Evolutionary conservation across 208 protist genomes (phyloP), one percentile per base, ranked within the genome.

Genomic region (Wallacemonas collosoma): DNA sequence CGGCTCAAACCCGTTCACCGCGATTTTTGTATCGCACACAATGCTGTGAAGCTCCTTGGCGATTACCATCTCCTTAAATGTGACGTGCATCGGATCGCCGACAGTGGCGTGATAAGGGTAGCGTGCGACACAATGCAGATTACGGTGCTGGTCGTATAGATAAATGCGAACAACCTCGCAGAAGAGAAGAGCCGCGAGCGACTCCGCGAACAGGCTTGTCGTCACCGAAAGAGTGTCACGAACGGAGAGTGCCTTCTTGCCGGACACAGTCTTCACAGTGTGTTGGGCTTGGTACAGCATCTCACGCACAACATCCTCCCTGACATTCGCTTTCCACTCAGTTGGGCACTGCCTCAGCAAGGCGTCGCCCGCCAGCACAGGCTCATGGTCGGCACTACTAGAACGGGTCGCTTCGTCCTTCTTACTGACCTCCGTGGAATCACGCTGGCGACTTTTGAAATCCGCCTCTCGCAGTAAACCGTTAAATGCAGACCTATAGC

Each of bases 101-200:
- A 75, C 61, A 3, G 15, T 73, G 26, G 77, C 81, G 12, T 63
- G 71, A 61, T 70, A 75, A 7, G 93, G 93, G 62, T 88, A 97
- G 55, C 72, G 77, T 36, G 86, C 83, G 56, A 81, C 86, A 61
- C 86, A 93, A 55, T 87, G 79, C 43, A 97, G 64, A 62, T 90
- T 88, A 1, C 71, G 66, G 76, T 94, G 73, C 14, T 83, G 77
- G 67, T 97, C 93, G 71, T 90, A 95, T 14, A 97, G 69, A 65
- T 95, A 97, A 17, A 97, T 75, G 54, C 93, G 86, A n/a, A 97
- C 93, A 15, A 88, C 82, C 68, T 94, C 87, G 73, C 93, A 97
- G 41, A 73, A 73, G 35, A 97, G 79, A 17, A 93, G 68, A 0
- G 82, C 79, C n/a, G 93, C 90, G 26, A 95, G 61, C 0, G 85